Evolutionary conservation across 2,329 filamentous ascomycete species (phyloP).

Genomic region (Fusarium burgessii): DNA sequence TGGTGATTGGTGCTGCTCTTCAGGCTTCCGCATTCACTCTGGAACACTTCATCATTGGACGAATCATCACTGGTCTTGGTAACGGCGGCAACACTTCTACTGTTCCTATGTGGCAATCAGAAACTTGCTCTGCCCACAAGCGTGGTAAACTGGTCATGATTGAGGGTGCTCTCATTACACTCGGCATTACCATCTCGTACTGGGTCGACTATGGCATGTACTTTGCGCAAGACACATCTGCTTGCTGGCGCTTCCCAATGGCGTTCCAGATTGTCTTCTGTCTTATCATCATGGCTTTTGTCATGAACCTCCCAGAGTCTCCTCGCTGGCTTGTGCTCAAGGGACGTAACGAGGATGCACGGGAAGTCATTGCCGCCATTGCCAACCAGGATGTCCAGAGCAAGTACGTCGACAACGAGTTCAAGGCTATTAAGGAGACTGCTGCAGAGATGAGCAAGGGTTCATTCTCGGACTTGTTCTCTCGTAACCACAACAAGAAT

Average conservation of each 20-base stretch:
- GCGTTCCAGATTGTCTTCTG: slow-evolving; percentile 68
- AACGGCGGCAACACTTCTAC: slow-evolving; percentile 69
- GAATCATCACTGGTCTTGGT: slow-evolving; percentile 69
- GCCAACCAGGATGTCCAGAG: slow-evolving; percentile 66
- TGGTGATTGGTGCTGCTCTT: slow-evolving; percentile 68
- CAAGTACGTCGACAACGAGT: slow-evolving; percentile 69
- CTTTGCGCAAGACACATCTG: slow-evolving; percentile 56
- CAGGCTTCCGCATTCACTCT: slow-evolving; percentile 68
- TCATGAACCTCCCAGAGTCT: slow-evolving; percentile 67
- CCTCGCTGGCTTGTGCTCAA: slow-evolving; percentile 62
- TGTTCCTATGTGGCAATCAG: slow-evolving; percentile 70
- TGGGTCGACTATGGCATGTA: slow-evolving; percentile 71
- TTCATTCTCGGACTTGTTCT: slow-evolving; percentile 69
- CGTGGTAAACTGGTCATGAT: slow-evolving; percentile 72
- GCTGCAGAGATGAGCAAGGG: slow-evolving; percentile 76
- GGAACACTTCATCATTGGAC: slow-evolving; percentile 68
- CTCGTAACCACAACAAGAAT: slow-evolving; percentile 66
- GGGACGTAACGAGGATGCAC: slow-evolving; percentile 60
- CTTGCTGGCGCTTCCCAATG: slow-evolving; percentile 70
- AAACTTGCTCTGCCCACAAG: slow-evolving; percentile 68
- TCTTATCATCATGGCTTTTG: slow-evolving; percentile 65
- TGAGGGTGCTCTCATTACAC: slow-evolving; percentile 68
- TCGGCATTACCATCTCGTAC: slow-evolving; percentile 68
- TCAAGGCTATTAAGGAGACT: slow-evolving; percentile 71
- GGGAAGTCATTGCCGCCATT: slow-evolving; percentile 62